phyloP scores from a whole-genome alignment of 2,329 filamentous ascomycete genomes.

The Aspergillus sclerotialis region DNA sequence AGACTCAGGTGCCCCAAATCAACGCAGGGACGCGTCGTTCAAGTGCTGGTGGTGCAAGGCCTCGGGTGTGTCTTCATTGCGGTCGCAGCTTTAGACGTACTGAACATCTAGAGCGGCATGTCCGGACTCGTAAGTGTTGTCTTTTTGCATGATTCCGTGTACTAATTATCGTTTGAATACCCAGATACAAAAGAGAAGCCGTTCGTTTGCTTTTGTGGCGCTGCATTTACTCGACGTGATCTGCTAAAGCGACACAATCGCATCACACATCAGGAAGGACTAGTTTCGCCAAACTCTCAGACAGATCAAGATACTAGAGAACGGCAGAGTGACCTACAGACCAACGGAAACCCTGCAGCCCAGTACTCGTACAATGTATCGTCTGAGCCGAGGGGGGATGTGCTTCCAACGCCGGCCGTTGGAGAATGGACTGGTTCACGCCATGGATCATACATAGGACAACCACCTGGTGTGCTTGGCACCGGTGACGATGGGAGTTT shows the following conservation, averaged over 20 bases:
- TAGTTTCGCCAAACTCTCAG: constrained; percentile 23
- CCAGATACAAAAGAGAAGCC: constrained; percentile 31
- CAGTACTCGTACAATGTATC: constrained; percentile 12
- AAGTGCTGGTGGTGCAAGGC: constrained; percentile 20
- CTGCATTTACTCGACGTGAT: constrained; percentile 29
- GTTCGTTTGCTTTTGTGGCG: constrained; percentile 29
- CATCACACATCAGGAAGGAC: constrained; percentile 24
- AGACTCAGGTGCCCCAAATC: constrained; percentile 23
- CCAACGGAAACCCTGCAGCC: constrained; percentile 9
- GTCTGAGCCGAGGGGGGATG: constrained; percentile 12
- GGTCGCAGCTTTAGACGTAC: constrained; percentile 27
- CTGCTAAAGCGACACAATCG: constrained; percentile 27
- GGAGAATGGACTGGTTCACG: constrained; percentile 22
- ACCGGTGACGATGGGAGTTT: constrained; percentile 8
- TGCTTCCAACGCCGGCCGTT: constrained; percentile 15
- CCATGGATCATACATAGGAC: constrained; percentile 19
- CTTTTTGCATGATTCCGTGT: too few relatives aligned
- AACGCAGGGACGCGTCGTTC: constrained; percentile 16
- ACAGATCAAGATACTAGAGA: constrained; percentile 12
- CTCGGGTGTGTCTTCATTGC: constrained; percentile 26
- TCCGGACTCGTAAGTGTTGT: constrained; percentile 26
- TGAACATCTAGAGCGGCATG: constrained; percentile 30
- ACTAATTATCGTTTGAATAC: too few relatives aligned
- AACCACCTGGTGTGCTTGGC: constrained; percentile 16
- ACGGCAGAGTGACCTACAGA: constrained; percentile 9